A percentile compares a stretch with the other conserved stretches of the same genome.
Evolutionary conservation across 2,329 filamentous ascomycete genomes (phyloP).

Genomic region (Hypoxylon sp.): DNA sequence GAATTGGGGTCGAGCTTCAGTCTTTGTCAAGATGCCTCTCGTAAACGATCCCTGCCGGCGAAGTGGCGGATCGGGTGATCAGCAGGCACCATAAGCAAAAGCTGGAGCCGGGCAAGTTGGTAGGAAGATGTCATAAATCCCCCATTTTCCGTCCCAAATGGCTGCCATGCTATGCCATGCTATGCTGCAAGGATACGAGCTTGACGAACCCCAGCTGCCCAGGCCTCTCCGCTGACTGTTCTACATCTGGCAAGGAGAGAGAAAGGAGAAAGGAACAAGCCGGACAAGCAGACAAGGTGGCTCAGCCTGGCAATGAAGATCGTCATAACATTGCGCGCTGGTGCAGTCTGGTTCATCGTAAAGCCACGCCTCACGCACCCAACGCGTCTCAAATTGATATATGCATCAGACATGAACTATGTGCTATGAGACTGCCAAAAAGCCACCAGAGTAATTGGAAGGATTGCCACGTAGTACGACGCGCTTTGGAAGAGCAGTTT

Average conservation of each 20-base stretch:
- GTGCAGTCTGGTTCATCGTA: neutral
- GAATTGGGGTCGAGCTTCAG: slow-evolving; percentile 2
- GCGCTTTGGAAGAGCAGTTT: too few relatives aligned
- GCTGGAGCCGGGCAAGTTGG: slow-evolving; percentile 21
- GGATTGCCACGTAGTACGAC: too few relatives aligned
- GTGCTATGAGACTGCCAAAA: too few relatives aligned
- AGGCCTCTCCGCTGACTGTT: too few relatives aligned
- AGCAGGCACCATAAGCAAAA: slow-evolving; percentile 24
- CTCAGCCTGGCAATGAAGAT: slow-evolving; percentile 10
- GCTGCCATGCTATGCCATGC: too few relatives aligned
- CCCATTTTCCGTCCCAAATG: too few relatives aligned
- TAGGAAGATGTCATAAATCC: slow-evolving; percentile 12
- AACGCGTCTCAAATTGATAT: neutral
- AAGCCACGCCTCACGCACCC: neutral
- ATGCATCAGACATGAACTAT: too few relatives aligned
- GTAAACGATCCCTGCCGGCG: slow-evolving; percentile 5
- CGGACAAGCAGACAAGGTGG: slow-evolving; percentile 23
- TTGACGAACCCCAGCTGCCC: too few relatives aligned
- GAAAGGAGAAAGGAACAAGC: too few relatives aligned
- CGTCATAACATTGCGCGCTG: slow-evolving; percentile 1
- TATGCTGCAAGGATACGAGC: slow-evolving; percentile 21
- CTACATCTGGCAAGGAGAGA: too few relatives aligned
- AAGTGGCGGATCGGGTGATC: slow-evolving; percentile 29
- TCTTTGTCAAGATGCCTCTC: slow-evolving; percentile 21
- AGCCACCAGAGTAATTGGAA: too few relatives aligned